phyloP scores from a whole-genome alignment of 352 stramenopile genomes.

The Phytophthora vignae region DNA sequence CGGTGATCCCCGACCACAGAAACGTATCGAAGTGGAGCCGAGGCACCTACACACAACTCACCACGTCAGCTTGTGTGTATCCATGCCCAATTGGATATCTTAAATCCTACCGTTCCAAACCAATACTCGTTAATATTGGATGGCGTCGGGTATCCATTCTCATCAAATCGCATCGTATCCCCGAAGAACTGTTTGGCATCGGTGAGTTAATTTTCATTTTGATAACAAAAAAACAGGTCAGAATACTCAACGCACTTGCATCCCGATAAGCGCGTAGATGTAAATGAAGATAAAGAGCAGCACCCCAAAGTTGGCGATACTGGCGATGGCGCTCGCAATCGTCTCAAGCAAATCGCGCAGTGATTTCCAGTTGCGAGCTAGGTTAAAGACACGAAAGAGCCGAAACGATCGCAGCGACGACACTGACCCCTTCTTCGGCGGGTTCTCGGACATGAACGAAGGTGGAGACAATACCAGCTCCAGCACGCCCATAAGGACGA shows the following conservation, averaged over 20 bases:
- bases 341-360: slow-evolving; percentile 92
- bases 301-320: slow-evolving; percentile 94
- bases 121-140: slow-evolving; percentile 64
- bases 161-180: slow-evolving; percentile 94
- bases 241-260: slow-evolving; percentile 58
- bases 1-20: slow-evolving; percentile 75
- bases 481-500: slow-evolving; percentile 74
- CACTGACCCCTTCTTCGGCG: slow-evolving; percentile 72
- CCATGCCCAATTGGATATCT: background rate
- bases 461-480: slow-evolving; percentile 73
- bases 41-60: slow-evolving; percentile 74
- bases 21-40: slow-evolving; percentile 91
- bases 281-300: slow-evolving; percentile 96
- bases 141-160: slow-evolving; percentile 60
- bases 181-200: slow-evolving; percentile 84
- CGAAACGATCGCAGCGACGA: slow-evolving; percentile 91
- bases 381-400: slow-evolving; percentile 94
- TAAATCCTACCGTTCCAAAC: slow-evolving; percentile 52
- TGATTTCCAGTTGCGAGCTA: slow-evolving; percentile 91
- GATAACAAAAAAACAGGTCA: slow-evolving; percentile 1
- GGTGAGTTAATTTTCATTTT: background rate
- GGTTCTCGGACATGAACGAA: slow-evolving; percentile 66
- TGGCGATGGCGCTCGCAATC: slow-evolving; percentile 86
- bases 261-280: slow-evolving; percentile 91
- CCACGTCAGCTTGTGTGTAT: background rate